phyloP scores from a whole-genome alignment of 805 yeast species.

The Candida glaebosa region DNA sequence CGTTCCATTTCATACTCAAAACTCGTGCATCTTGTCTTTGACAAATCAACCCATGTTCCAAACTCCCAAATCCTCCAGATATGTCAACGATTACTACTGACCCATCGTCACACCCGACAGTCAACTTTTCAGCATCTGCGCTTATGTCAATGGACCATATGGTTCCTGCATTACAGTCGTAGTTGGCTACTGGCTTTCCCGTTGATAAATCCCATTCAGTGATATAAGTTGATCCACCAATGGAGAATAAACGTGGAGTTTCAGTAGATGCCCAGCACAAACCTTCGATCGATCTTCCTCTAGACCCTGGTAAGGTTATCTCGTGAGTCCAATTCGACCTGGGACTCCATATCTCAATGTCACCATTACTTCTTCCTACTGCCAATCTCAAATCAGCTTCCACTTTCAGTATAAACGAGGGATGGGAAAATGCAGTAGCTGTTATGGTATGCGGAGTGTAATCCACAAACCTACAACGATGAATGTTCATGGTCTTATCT shows the following conservation, averaged over 20 bases:
- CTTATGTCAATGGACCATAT: slow-evolving; percentile 84
- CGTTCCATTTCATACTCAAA: slow-evolving; percentile 73
- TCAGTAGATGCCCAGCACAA: slow-evolving; percentile 69
- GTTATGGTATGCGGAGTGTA: slow-evolving; percentile 83
- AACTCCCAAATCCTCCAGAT: slow-evolving; percentile 79
- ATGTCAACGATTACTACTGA: slow-evolving; percentile 78
- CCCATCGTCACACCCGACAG: slow-evolving; percentile 96
- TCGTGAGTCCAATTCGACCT: slow-evolving; percentile 80
- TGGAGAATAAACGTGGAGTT: slow-evolving; percentile 79
- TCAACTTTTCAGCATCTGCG: slow-evolving; percentile 57
- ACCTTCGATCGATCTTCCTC: slow-evolving; percentile 85
- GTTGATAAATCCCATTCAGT: slow-evolving; percentile 89
- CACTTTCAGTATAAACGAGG: slow-evolving; percentile 36
- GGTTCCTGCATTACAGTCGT: slow-evolving; percentile 89
- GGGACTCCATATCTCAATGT: slow-evolving; percentile 95
- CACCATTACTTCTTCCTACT: slow-evolving; percentile 91
- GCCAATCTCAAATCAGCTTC: slow-evolving; percentile 71
- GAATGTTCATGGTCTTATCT: slow-evolving; percentile 57
- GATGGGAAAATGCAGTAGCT: slow-evolving; percentile 71
- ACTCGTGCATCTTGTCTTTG: slow-evolving; percentile 85
- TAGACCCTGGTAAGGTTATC: slow-evolving; percentile 65
- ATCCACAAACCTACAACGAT: slow-evolving; percentile 90
- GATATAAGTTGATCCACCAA: slow-evolving; percentile 87
- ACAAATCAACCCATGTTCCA: slow-evolving; percentile 72
- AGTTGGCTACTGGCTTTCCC: slow-evolving; percentile 68